phyloP scores from a whole-genome alignment of 306 rosid genomes.

The Spatholobus suberectus region DNA sequence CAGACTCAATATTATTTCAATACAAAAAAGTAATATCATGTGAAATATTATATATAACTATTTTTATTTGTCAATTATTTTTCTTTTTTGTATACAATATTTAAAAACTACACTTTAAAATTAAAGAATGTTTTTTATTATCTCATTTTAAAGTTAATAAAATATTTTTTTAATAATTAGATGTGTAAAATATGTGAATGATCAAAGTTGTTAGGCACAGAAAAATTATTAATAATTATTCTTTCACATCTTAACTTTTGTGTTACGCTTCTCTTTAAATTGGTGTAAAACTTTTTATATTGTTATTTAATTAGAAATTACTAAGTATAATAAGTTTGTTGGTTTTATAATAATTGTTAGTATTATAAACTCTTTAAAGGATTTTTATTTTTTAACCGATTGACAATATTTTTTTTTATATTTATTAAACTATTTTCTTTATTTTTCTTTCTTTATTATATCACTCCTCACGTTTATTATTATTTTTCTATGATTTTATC shows the following conservation, averaged over 20 bases:
- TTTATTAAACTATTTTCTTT: no score
- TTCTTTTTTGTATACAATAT: no score
- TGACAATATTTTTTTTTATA: no score
- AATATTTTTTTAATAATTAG: not conserved
- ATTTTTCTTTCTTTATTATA: not conserved
- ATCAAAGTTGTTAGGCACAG: not conserved
- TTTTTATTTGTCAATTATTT: not conserved
- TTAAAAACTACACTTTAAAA: not conserved
- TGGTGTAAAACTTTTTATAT: no score
- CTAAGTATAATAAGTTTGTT: no score
- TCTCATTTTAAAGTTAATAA: not conserved
- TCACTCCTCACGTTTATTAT: not conserved
- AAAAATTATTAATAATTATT: not conserved
- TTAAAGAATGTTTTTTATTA: no score
- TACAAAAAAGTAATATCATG: no score
- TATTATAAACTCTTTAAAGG: no score
- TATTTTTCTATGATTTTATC: not conserved
- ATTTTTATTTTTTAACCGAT: no score
- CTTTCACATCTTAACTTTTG: not conserved
- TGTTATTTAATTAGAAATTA: no score
- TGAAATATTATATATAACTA: not conserved
- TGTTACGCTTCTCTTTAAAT: not conserved
- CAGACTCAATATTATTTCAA: not conserved
- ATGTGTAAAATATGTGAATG: not conserved
- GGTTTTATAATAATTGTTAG: no score